Evolutionary conservation across 2,329 filamentous ascomycete species (phyloP), one percentile per base, ranked within the genome.

Genomic region (Calonectria naviculata): DNA sequence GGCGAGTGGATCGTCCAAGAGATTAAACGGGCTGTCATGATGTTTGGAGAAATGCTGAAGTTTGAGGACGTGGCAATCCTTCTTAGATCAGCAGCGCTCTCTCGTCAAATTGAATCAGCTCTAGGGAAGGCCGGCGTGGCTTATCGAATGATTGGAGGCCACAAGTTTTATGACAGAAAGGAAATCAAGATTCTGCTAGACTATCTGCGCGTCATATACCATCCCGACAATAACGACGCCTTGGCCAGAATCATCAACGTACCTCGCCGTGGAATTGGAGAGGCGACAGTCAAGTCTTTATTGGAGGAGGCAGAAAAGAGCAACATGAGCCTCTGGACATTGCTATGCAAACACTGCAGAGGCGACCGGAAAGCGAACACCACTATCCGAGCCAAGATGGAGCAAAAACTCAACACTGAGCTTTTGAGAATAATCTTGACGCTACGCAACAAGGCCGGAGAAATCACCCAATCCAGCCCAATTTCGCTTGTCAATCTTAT

Each of bases 81-180:
- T 17, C 87, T 99, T n/a, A 90, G 96, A 26, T 97, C 95, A 2
- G 94, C 95, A 1, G 87, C 91, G 1, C 86, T 98, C 9, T 98
- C 96, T 0, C 88, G 95, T 26, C 91, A 94, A n/a, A 93, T 98
- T 44, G 96, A 99, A 83, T 89, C 92, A 26, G 93, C 93, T 3
- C 86, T 98, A 46, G 94, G 93, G 17, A 94, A 93, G 78, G 90
- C 91, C 13, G 95, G 95, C 1, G 91, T 98, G 46, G 89, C 95
- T 0, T 99, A 98, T 82, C 92, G 92, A 61, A 98, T 98, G 95
- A 92, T 98, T 63, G 96, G 90, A 42, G 96, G 97, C 2, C 90
- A 91, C 73, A 93, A 94, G 70, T 99, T 99, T 81, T 98, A 97
- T 78, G 97, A 99, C 76, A 91, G 97, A 63, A 89, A 91, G 4